A percentile compares a stretch with the other conserved stretches of the same genome.
phyloP scores from a whole-genome alignment of 352 stramenopile species.

The Phytophthora sansomeana region DNA sequence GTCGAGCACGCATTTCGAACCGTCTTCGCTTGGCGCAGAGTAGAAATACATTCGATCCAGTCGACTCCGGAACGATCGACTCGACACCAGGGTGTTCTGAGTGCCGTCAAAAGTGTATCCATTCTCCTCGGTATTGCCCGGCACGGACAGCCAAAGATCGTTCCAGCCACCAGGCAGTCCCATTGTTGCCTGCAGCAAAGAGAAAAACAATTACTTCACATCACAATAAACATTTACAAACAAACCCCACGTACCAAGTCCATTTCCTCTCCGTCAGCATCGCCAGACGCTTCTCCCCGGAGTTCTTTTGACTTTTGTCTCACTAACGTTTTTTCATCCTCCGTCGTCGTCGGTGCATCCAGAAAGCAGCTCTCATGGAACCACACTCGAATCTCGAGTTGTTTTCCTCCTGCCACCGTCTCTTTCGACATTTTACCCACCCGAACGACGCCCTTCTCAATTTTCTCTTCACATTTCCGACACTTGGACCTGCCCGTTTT shows the following conservation, averaged over 20 bases:
- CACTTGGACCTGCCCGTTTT: constrained; percentile 66
- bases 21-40: constrained; percentile 18
- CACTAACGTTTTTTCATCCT: constrained; percentile 56
- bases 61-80: constrained; percentile 68
- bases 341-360: constrained; percentile 19
- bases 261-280: constrained; percentile 21
- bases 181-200: constrained; percentile 38
- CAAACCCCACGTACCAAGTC: constrained; percentile 24
- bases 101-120: constrained; percentile 79
- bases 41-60: constrained; percentile 84
- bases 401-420: constrained; percentile 48
- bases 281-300: constrained; percentile 11
- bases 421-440: constrained; percentile 67
- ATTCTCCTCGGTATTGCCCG: constrained; percentile 78
- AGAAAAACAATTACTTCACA: constrained; percentile 1
- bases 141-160: constrained; percentile 73
- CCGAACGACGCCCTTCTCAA: constrained; percentile 55
- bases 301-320: constrained; percentile 15
- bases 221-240: background rate
- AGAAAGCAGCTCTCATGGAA: constrained; percentile 70
- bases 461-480: constrained; percentile 49
- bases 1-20: constrained; percentile 36
- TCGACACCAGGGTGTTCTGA: constrained; percentile 65
- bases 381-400: constrained; percentile 65
- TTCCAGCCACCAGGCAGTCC: constrained; percentile 68